Conservation (phyloP, 2,329 filamentous ascomycete species). For the Colletotrichum sublineola region DNA sequence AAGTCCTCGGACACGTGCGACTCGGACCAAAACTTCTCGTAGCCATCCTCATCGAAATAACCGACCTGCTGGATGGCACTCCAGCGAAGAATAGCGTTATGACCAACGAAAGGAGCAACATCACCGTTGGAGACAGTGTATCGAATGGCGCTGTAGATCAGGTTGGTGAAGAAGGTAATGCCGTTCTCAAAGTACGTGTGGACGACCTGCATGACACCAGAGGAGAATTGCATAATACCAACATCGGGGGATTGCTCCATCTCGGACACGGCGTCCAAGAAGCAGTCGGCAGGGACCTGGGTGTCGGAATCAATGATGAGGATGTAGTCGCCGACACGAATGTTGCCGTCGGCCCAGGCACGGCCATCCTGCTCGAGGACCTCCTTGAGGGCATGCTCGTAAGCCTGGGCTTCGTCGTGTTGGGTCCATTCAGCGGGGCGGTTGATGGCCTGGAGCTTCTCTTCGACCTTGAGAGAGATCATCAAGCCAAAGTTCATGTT, state of each 20-base stretch:
- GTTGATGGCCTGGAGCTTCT: slow-evolving; percentile 70
- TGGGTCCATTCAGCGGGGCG: slow-evolving; percentile 75
- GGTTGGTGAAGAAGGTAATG: slow-evolving; percentile 79
- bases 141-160: slow-evolving; percentile 82
- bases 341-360: slow-evolving; percentile 87
- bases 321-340: slow-evolving; percentile 88
- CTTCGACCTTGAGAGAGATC: slow-evolving; percentile 78
- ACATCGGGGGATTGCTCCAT: slow-evolving; percentile 86
- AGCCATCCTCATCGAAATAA: slow-evolving; percentile 77
- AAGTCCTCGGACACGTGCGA: slow-evolving; percentile 85
- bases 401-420: slow-evolving; percentile 75
- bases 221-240: slow-evolving; percentile 83
- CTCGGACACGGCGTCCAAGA: slow-evolving; percentile 83
- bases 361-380: slow-evolving; percentile 76
- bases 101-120: slow-evolving; percentile 84
- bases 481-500: slow-evolving; percentile 81
- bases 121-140: slow-evolving; percentile 84
- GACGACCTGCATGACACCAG: slow-evolving; percentile 84
- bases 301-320: slow-evolving; percentile 84
- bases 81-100: slow-evolving; percentile 83
- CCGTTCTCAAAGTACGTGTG: slow-evolving; percentile 80
- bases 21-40: slow-evolving; percentile 87
- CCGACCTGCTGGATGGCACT: slow-evolving; percentile 80
- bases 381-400: slow-evolving; percentile 74
- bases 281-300: slow-evolving; percentile 81